phyloP scores from a whole-genome alignment of 2,329 filamentous ascomycete genomes.

The Magnaporthales sp. region DNA sequence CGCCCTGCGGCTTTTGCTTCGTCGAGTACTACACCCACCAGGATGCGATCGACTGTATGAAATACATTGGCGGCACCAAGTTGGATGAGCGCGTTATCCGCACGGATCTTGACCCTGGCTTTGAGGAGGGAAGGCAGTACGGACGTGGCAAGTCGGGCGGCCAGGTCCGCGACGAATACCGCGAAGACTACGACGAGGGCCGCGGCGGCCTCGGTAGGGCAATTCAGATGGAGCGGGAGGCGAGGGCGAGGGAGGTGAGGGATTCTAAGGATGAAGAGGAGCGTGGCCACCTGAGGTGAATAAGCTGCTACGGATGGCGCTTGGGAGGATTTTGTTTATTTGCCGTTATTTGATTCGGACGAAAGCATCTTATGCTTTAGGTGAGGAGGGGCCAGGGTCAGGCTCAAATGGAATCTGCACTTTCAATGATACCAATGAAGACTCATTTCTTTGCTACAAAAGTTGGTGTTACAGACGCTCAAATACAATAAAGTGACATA shows the following conservation, averaged over 20 bases:
- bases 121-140: conserved; percentile 92
- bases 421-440: conserved; percentile 1
- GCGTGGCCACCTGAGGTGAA: conserved; percentile 46
- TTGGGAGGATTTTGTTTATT: neutral
- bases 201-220: conserved; percentile 82
- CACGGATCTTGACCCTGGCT: conserved; percentile 91
- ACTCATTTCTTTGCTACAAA: conserved; percentile 1
- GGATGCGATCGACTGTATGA: conserved; percentile 95
- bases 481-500: conserved; percentile 1
- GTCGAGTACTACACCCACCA: conserved; percentile 99
- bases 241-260: conserved; percentile 19
- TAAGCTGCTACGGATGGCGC: neutral
- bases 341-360: neutral
- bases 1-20: conserved; percentile 97
- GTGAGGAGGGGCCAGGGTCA: neutral
- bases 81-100: conserved; percentile 94
- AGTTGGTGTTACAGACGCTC: neutral
- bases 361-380: neutral
- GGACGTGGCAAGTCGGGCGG: conserved; percentile 92
- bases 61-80: conserved; percentile 97
- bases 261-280: conserved; percentile 44
- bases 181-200: conserved; percentile 93
- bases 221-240: conserved; percentile 44
- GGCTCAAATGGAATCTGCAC: neutral
- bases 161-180: conserved; percentile 95